These are phyloP conservation scores for Fraxinus anomala DNA, from an alignment of 257 asterid species.

Conservation along the genomic window DNA sequence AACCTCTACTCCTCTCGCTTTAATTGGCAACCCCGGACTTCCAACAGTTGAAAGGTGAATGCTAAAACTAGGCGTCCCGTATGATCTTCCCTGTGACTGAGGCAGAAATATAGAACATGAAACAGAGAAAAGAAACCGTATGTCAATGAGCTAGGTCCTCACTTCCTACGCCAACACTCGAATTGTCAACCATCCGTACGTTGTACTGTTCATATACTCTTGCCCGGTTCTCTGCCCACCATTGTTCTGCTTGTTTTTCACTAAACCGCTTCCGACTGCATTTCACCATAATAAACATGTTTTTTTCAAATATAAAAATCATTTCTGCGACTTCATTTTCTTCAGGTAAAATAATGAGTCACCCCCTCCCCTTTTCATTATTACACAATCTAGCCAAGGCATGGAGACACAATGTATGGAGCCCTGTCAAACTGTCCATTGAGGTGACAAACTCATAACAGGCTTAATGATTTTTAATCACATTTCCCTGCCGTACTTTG, in stretches of 20 bases:
- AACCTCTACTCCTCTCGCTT: slow-evolving; percentile 33
- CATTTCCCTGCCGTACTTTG: background rate
- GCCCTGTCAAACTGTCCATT: background rate
- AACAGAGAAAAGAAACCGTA: slow-evolving; percentile 15
- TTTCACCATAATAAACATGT: background rate
- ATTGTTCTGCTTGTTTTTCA: slow-evolving; percentile 41
- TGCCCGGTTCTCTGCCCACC: slow-evolving; percentile 58
- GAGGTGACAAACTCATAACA: background rate
- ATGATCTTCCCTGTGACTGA: slow-evolving; percentile 30
- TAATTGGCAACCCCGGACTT: slow-evolving; percentile 27
- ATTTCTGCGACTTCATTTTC: background rate
- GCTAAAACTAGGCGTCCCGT: slow-evolving; percentile 29
- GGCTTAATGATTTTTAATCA: background rate
- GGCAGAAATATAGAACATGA: slow-evolving; percentile 24
- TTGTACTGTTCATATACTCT: slow-evolving; percentile 67
- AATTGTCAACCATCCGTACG: slow-evolving; percentile 66
- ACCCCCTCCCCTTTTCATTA: background rate
- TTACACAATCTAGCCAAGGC: background rate
- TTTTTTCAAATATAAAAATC: background rate
- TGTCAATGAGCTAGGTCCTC: slow-evolving; percentile 56
- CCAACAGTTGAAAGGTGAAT: slow-evolving; percentile 27
- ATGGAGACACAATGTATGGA: background rate
- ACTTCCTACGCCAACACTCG: slow-evolving; percentile 64
- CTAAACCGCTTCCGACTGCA: slow-evolving; percentile 46
- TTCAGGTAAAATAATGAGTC: background rate